Base-by-base conservation (phyloP, 805 yeast species). In the Pichia manshurica region DNA sequence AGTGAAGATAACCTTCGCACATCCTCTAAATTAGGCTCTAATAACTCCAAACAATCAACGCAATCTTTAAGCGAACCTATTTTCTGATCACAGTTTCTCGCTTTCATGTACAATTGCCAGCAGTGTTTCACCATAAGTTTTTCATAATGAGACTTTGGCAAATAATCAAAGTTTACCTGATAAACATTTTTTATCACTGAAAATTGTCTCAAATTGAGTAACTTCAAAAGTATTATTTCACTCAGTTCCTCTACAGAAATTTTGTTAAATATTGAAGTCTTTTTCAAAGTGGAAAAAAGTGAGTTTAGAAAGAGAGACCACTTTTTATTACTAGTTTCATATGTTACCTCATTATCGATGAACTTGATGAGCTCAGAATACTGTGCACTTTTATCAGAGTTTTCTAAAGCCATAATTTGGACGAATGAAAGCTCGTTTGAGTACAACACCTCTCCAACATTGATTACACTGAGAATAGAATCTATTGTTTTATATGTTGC, bases 271-370 rank as follows among this genome's bases (percentile, higher is more conserved):
- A 59, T 49, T 2, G 46, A 28, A 1, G 68, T 59, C 32, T 57
- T 58, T 28, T 51, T 53, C 29, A 56, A 51, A 12, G 62, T 53
- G 54, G 63, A 55, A 44, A 62, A 63, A 6, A 60, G 53, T 1
- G 68, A 64, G n/a, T 53, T 53, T 16, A 65, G 38, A 4, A 63
- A 39, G 9, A 51, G 33, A 9, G 48, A 38, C 68, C 67, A 64
- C 23, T 56, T 51, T 23, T 53, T 57, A 1, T 50, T 10, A 25
- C 45, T 54, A 10, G 46, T 46, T 5, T 56, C 56, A 33, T 44
- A 48, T 0, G 45, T 31, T 6, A 58, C 44, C 44, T 65, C 68
- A 38, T 53, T 54, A n/a, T 49, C 51, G 13, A 66, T 54, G 42
- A 56, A 63, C 38, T 54, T 60, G 12, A 52, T 43, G 23, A 64